Percentiles rank a stretch among this genome's conserved stretches.
These are phyloP conservation scores for Termitomyces sp. DNA, from an alignment of 768 basidiomycete genomes.

Conservation along the genomic window DNA sequence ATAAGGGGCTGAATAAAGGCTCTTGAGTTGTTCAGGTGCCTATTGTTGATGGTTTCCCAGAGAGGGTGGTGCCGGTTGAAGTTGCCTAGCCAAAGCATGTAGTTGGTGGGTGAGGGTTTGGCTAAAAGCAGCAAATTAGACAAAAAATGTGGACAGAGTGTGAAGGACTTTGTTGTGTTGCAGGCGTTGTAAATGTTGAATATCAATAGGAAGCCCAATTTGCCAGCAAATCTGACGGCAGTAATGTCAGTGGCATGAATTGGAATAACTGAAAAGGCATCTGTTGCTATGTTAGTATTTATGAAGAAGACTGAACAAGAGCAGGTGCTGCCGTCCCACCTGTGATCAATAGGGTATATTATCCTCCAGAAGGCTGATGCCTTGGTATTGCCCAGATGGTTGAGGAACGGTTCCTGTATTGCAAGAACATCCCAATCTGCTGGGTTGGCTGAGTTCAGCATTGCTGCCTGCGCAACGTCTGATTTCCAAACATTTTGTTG, in stretches of 20 bases:
- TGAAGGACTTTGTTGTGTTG: slow-evolving; percentile 6
- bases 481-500: not conserved
- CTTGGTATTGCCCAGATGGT: slow-evolving; percentile 10
- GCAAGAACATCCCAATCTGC: slow-evolving; percentile 19
- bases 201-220: not conserved
- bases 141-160: not conserved
- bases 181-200: slow-evolving; percentile 9
- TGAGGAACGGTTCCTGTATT: slow-evolving; percentile 29
- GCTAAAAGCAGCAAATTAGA: not conserved
- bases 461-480: not conserved
- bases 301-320: slow-evolving; percentile 5
- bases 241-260: not conserved
- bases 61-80: slow-evolving; percentile 5
- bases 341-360: slow-evolving; percentile 4
- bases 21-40: not conserved
- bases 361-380: not conserved
- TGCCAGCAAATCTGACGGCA: not conserved
- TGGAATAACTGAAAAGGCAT: not conserved
- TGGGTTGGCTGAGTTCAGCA: not conserved
- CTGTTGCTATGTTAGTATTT: slow-evolving; percentile 9
- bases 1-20: not conserved
- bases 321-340: not conserved
- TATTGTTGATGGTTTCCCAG: slow-evolving; percentile 4
- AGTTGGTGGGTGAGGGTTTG: not conserved
- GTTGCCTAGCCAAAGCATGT: not conserved